phyloP scores from a whole-genome alignment of 441 rosid species.

The Breynia disticha region DNA sequence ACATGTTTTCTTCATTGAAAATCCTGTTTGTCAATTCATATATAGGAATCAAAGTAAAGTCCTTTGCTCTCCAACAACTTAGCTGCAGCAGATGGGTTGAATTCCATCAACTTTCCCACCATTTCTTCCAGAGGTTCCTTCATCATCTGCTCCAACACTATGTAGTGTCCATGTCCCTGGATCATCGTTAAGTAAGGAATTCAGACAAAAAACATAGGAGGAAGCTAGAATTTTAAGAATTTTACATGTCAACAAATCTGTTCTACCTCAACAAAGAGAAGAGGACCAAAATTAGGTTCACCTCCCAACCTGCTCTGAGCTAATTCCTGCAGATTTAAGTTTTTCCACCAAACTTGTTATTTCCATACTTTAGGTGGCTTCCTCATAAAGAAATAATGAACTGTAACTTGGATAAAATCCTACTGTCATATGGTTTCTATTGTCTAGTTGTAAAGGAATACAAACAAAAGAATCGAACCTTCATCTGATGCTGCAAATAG shows the following conservation, averaged over 20 bases:
- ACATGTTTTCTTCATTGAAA: too few species aligned
- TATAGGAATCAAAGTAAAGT: constrained; percentile 35
- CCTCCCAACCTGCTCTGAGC: constrained; percentile 42
- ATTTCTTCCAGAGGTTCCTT: constrained; percentile 47
- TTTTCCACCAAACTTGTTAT: constrained; percentile 5
- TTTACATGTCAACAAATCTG: not conserved
- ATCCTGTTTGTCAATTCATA: constrained; percentile 20
- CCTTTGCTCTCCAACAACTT: constrained; percentile 47
- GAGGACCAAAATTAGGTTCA: constrained; percentile 27
- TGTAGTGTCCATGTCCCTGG: constrained; percentile 49
- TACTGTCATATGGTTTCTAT: not conserved
- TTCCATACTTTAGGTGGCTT: not conserved
- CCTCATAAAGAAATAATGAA: not conserved
- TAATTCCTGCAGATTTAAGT: constrained; percentile 39
- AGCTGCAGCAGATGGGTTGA: constrained; percentile 37
- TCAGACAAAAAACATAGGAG: too few species aligned
- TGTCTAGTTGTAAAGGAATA: not conserved
- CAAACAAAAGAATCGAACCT: constrained; percentile 25
- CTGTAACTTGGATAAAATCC: not conserved
- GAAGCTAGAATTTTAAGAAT: too few species aligned
- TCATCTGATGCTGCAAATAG: constrained; percentile 50
- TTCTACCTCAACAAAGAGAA: constrained; percentile 41
- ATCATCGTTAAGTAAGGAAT: not conserved
- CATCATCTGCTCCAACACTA: constrained; percentile 29
- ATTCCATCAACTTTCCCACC: constrained; percentile 32